phyloP scores from a whole-genome alignment of 805 yeast species.

The Cyberlindnera japonica region DNA sequence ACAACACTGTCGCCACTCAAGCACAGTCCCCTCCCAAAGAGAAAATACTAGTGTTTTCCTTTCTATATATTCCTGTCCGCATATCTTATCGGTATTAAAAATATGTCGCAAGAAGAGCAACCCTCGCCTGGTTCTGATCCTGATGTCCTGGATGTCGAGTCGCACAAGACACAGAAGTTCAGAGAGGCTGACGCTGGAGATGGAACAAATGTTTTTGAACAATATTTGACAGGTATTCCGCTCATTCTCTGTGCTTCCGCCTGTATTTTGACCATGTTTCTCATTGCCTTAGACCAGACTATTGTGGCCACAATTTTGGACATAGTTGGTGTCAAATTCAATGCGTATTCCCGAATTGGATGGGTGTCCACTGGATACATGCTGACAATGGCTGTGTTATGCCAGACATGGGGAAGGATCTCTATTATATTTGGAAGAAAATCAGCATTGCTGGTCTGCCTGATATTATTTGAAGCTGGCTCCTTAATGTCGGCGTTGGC shows the following conservation, averaged over 20 bases:
- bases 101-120: no score
- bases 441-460: slow-evolving; percentile 42
- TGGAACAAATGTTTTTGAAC: slow-evolving; percentile 20
- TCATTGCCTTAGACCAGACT: slow-evolving; percentile 53
- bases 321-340: slow-evolving; percentile 45
- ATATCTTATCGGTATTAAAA: no score
- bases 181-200: slow-evolving; percentile 25
- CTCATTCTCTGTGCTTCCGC: slow-evolving; percentile 16
- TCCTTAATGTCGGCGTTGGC: slow-evolving; percentile 57
- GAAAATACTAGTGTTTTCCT: no score
- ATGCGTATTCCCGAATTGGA: slow-evolving; percentile 47
- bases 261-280: slow-evolving; percentile 24
- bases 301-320: slow-evolving; percentile 45
- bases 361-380: slow-evolving; percentile 57
- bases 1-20: no score
- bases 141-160: no score
- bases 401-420: slow-evolving; percentile 53
- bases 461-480: slow-evolving; percentile 57
- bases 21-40: no score
- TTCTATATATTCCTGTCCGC: no score
- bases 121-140: no score
- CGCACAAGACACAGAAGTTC: no score
- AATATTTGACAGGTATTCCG: slow-evolving; percentile 13
- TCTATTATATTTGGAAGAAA: slow-evolving; percentile 57
- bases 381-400: slow-evolving; percentile 48